Evolutionary conservation across 2,329 filamentous ascomycete species (phyloP).

Genomic region (Blastomyces silverae): DNA sequence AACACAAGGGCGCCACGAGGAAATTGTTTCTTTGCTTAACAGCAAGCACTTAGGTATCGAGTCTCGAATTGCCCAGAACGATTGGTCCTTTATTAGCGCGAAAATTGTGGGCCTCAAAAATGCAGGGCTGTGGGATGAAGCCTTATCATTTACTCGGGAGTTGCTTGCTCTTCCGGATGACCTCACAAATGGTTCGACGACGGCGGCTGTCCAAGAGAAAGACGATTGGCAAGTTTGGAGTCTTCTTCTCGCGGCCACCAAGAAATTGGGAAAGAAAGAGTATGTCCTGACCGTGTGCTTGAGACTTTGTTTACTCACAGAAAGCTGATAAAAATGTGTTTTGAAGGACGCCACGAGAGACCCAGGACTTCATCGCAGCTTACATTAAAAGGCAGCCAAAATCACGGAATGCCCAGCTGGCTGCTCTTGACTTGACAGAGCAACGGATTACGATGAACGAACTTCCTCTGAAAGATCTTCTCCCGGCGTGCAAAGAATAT

Average conservation of each 20-base stretch:
- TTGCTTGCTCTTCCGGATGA: slow-evolving; percentile 34
- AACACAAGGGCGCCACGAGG: slow-evolving; percentile 35
- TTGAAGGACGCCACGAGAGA: slow-evolving; percentile 29
- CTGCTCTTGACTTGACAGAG: slow-evolving; percentile 30
- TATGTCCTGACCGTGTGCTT: slow-evolving; percentile 24
- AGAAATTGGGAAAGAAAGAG: slow-evolving; percentile 30
- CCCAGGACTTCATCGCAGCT: slow-evolving; percentile 31
- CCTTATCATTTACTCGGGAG: slow-evolving; percentile 32
- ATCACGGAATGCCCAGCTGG: slow-evolving; percentile 40
- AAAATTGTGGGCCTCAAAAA: slow-evolving; percentile 37
- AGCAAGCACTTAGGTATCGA: slow-evolving; percentile 38
- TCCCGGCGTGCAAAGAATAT: slow-evolving; percentile 37
- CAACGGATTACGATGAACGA: slow-evolving; percentile 27
- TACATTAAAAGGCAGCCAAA: slow-evolving; percentile 33
- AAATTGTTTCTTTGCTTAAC: slow-evolving; percentile 40
- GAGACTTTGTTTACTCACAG: not conserved
- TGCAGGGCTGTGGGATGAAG: slow-evolving; percentile 36
- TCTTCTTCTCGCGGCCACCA: slow-evolving; percentile 34
- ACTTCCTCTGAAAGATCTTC: slow-evolving; percentile 29
- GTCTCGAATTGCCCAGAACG: slow-evolving; percentile 40
- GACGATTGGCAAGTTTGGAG: slow-evolving; percentile 45
- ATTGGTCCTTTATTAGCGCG: slow-evolving; percentile 37
- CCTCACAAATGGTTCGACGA: slow-evolving; percentile 25
- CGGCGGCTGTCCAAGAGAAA: slow-evolving; percentile 29
- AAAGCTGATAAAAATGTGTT: slow-evolving; percentile 17